Percentiles rank a stretch among this genome's conserved stretches.
These are phyloP conservation scores for Starmera pachycereana DNA, from an alignment of 805 yeast genomes.

Conservation along the genomic window DNA sequence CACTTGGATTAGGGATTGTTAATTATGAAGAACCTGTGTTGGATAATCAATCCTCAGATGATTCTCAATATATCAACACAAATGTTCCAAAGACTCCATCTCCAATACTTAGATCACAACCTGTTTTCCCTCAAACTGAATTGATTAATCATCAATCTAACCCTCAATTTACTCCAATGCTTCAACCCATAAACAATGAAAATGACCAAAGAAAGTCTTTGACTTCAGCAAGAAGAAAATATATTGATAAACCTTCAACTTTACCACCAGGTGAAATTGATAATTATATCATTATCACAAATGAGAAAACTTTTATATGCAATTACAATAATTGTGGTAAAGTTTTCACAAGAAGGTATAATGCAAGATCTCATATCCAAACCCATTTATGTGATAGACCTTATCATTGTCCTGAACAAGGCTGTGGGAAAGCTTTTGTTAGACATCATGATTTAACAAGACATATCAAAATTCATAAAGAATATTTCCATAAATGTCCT, in stretches of 20 bases:
- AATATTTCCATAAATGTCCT: slow-evolving; percentile 61
- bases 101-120: slow-evolving; percentile 31
- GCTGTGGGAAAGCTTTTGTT: slow-evolving; percentile 80
- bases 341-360: slow-evolving; percentile 78
- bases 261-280: slow-evolving; percentile 88
- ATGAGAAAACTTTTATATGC: slow-evolving; percentile 63
- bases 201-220: slow-evolving; percentile 10
- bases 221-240: slow-evolving; percentile 12
- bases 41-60: slow-evolving; percentile 5
- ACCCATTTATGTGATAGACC: slow-evolving; percentile 95
- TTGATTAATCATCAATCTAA: background rate
- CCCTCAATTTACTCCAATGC: too few relatives aligned
- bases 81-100: slow-evolving; percentile 31
- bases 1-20: background rate
- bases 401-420: slow-evolving; percentile 51
- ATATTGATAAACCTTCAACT: slow-evolving; percentile 35
- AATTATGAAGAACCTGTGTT: slow-evolving; percentile 20
- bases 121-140: slow-evolving; percentile 12
- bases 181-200: slow-evolving; percentile 2
- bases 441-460: slow-evolving; percentile 91
- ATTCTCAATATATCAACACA: slow-evolving; percentile 7
- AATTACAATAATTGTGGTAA: slow-evolving; percentile 71
- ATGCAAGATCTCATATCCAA: slow-evolving; percentile 90
- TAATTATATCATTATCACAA: slow-evolving; percentile 72
- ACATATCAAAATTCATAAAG: slow-evolving; percentile 80